These are phyloP conservation scores for Puya raimondii DNA, from an alignment of 176 grass and related monocot species.

Conservation along the genomic window DNA sequence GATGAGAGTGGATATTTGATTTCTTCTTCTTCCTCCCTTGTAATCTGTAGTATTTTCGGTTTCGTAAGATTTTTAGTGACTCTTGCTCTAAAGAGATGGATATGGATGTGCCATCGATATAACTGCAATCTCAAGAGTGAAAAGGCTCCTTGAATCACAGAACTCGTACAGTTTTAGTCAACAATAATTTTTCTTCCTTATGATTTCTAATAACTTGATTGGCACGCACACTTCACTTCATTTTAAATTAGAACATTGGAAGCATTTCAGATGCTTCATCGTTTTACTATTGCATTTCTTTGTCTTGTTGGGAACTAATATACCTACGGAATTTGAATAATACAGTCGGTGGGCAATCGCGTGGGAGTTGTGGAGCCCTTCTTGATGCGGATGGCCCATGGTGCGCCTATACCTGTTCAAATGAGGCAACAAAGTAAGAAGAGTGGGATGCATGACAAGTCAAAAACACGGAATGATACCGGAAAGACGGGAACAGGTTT, in stretches of 20 bases:
- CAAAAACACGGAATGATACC: conserved; percentile 16
- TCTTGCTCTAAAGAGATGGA: not conserved
- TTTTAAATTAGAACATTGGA: not conserved
- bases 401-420: conserved; percentile 44
- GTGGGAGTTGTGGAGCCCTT: conserved; percentile 86
- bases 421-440: conserved; percentile 38
- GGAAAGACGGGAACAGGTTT: conserved; percentile 28
- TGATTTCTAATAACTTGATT: not conserved
- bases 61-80: not conserved
- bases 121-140: not conserved
- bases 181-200: not conserved
- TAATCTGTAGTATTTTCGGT: too few relatives aligned
- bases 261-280: too few relatives aligned
- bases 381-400: conserved; percentile 96
- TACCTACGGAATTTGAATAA: conserved; percentile 17
- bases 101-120: not conserved
- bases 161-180: not conserved
- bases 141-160: not conserved
- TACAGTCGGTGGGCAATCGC: conserved; percentile 77
- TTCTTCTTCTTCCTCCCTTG: too few relatives aligned
- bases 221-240: not conserved
- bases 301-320: conserved; percentile 11
- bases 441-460: conserved; percentile 11
- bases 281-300: not conserved
- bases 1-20: too few relatives aligned